Evolutionary conservation across 225 moss, liverwort and hornwort species (phyloP).

Genomic region (Polytrichum formosum): DNA sequence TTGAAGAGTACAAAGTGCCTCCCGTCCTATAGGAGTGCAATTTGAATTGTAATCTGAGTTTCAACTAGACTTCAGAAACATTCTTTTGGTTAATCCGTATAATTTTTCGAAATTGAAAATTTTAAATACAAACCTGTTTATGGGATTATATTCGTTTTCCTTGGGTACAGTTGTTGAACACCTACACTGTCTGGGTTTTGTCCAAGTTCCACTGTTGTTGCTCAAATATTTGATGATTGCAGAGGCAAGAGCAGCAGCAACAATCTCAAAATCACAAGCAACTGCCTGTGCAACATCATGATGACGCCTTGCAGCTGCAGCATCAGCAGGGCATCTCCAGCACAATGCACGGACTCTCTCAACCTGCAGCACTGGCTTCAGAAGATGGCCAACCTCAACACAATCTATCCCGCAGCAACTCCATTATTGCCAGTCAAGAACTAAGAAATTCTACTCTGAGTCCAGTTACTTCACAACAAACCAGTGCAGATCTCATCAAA

Average conservation of each 20-base stretch:
- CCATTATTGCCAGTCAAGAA: slow-evolving; percentile 52
- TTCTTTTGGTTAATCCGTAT: too few species aligned
- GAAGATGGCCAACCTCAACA: slow-evolving; percentile 39
- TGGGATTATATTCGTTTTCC: too few species aligned
- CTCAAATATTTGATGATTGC: neutral
- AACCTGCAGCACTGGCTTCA: slow-evolving; percentile 35
- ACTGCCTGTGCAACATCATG: slow-evolving; percentile 45
- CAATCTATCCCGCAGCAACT: slow-evolving; percentile 27
- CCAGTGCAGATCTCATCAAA: slow-evolving; percentile 41
- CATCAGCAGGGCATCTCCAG: slow-evolving; percentile 85
- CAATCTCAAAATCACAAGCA: slow-evolving; percentile 58
- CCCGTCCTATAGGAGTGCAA: too few species aligned
- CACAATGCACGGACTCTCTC: slow-evolving; percentile 68
- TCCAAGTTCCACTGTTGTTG: too few species aligned
- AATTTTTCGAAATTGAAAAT: too few species aligned
- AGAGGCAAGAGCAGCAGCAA: slow-evolving; percentile 46
- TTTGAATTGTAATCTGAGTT: too few species aligned
- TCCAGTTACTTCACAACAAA: slow-evolving; percentile 38
- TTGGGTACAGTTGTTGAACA: too few species aligned
- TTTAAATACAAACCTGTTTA: too few species aligned
- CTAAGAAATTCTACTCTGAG: slow-evolving; percentile 26
- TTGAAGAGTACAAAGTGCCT: too few species aligned
- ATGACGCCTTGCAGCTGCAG: slow-evolving; percentile 76
- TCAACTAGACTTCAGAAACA: too few species aligned
- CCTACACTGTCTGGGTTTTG: too few species aligned